Conservation (phyloP, 495 filamentous ascomycete species). For the Alectoria sarmentosa region DNA sequence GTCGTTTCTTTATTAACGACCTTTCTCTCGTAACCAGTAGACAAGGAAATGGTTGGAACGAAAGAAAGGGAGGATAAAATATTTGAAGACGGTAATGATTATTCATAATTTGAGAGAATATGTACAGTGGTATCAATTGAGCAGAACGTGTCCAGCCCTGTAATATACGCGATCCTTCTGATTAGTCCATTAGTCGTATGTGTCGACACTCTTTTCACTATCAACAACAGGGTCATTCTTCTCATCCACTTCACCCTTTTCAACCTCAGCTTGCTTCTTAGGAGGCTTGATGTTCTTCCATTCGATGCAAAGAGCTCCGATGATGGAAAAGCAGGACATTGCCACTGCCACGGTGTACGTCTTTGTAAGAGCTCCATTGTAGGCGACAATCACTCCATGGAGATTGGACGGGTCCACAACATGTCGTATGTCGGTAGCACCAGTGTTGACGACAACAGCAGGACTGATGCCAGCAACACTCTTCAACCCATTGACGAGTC, state of each 20-base stretch:
- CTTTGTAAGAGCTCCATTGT: conserved; percentile 49
- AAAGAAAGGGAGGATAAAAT: background rate
- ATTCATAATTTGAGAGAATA: too few relatives aligned
- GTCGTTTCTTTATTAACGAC: background rate
- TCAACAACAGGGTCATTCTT: too few relatives aligned
- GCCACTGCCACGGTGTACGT: conserved; percentile 49
- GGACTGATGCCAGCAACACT: conserved; percentile 42
- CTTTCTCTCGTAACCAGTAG: background rate
- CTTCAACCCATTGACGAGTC: conserved; percentile 43
- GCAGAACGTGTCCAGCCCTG: background rate
- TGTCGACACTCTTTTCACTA: background rate
- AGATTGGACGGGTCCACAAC: conserved; percentile 39
- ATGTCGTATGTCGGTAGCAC: conserved; percentile 49
- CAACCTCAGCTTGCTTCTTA: conserved; percentile 13
- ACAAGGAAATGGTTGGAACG: background rate
- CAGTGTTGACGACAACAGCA: conserved; percentile 43
- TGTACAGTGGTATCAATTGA: background rate
- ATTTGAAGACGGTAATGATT: background rate
- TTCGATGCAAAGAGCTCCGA: conserved; percentile 50
- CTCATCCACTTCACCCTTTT: conserved; percentile 1
- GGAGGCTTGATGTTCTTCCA: conserved; percentile 55
- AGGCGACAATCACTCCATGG: conserved; percentile 40
- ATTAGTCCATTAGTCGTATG: too few relatives aligned
- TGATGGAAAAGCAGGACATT: conserved; percentile 44
- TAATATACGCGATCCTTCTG: background rate